Conservation (phyloP, 2,329 filamentous ascomycete species). For the Pseudogymnoascus sp. region DNA sequence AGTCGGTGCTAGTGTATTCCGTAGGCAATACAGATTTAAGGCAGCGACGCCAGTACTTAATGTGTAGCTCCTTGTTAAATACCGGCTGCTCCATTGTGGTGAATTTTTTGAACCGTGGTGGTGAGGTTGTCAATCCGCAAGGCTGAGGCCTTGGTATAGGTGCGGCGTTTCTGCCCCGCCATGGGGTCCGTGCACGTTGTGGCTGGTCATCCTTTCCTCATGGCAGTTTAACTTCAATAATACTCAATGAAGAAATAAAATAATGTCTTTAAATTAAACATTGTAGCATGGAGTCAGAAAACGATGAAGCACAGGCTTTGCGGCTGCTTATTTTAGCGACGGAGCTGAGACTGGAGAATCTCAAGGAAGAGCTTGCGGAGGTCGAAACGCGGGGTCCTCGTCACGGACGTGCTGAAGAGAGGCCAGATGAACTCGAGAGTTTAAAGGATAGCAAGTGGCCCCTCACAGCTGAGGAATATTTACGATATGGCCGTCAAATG, state of each 20-base stretch:
- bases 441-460: conserved; percentile 52
- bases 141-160: conserved; percentile 1
- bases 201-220: neutral
- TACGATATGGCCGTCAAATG: conserved; percentile 82
- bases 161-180: conserved; percentile 5
- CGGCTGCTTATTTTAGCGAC: conserved; percentile 40
- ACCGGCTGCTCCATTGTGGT: conserved; percentile 25
- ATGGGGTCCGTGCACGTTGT: neutral
- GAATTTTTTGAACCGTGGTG: neutral
- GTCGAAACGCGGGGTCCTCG: conserved; percentile 18
- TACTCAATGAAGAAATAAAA: neutral
- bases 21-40: conserved; percentile 73
- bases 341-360: conserved; percentile 40
- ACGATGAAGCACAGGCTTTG: conserved; percentile 24
- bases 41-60: conserved; percentile 90
- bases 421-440: conserved; percentile 7
- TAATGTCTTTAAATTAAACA: neutral
- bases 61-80: conserved; percentile 60
- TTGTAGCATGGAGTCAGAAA: neutral
- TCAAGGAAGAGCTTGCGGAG: conserved; percentile 39
- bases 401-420: conserved; percentile 9
- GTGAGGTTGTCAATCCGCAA: conserved; percentile 3
- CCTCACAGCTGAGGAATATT: conserved; percentile 65
- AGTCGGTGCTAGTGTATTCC: conserved; percentile 81
- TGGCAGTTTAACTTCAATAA: neutral